A percentile compares a stretch with the other conserved stretches of the same genome.
Conservation (phyloP, 176 grass and related monocot genomes). For the Phoenix dactylifera region DNA sequence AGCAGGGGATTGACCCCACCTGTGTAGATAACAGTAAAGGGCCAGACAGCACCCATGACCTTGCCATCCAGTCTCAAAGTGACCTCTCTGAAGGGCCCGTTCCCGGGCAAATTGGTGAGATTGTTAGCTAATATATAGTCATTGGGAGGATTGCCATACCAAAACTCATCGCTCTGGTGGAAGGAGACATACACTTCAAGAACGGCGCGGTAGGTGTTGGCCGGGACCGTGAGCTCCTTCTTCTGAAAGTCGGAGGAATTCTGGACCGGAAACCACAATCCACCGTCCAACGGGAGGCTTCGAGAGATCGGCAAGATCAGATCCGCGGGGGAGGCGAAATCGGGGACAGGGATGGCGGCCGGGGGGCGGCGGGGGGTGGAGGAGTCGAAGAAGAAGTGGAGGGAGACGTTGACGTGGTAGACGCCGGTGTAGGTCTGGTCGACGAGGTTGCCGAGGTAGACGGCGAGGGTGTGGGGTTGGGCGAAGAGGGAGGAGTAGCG, state of each 20-base stretch:
- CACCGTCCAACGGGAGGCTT: conserved; percentile 48
- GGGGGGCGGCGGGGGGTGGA: background rate
- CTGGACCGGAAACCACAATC: conserved; percentile 58
- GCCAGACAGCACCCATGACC: conserved; percentile 70
- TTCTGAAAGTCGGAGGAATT: conserved; percentile 31
- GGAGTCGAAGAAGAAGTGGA: conserved; percentile 63
- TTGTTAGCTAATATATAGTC: conserved; percentile 35
- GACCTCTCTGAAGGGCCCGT: conserved; percentile 79
- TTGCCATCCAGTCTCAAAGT: conserved; percentile 39
- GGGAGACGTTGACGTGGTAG: conserved; percentile 59
- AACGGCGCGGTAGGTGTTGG: conserved; percentile 56
- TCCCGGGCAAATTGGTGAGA: conserved; percentile 5
- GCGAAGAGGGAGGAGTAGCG: conserved; percentile 65
- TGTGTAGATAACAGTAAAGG: conserved; percentile 76
- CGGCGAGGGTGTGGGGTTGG: conserved; percentile 38
- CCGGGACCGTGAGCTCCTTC: conserved; percentile 30
- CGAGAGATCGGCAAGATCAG: conserved; percentile 48
- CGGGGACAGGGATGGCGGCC: conserved; percentile 9
- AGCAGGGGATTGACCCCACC: conserved; percentile 56
- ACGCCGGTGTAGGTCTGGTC: conserved; percentile 53
- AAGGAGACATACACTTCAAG: conserved; percentile 73
- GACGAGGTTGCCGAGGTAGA: conserved; percentile 69
- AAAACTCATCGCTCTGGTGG: conserved; percentile 64
- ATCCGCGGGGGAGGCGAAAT: conserved; percentile 51
- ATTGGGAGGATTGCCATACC: conserved; percentile 41